phyloP scores from a whole-genome alignment of 495 filamentous ascomycete genomes.

The Penicillium manginii region DNA sequence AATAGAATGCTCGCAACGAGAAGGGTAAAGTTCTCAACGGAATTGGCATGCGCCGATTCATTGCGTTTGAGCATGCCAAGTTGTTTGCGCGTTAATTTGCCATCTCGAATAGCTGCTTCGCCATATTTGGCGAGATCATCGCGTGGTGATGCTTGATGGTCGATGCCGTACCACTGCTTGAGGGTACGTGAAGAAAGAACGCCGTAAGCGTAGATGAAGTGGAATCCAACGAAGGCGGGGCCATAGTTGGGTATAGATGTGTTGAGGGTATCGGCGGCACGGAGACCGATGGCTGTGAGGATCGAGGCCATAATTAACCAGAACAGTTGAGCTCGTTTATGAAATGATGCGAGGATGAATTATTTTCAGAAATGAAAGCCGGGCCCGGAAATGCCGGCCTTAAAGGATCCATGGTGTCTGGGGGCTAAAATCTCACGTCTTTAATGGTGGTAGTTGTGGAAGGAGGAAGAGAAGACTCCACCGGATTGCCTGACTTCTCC shows the following conservation, averaged over 20 bases:
- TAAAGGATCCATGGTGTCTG: background rate
- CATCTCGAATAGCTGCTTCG: constrained; percentile 45
- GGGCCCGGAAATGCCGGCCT: background rate
- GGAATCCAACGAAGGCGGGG: constrained; percentile 44
- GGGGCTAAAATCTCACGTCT: background rate
- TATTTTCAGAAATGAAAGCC: background rate
- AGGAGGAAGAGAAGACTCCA: background rate
- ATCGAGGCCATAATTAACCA: constrained; percentile 16
- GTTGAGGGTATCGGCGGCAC: constrained; percentile 10
- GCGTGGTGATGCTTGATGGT: constrained; percentile 52
- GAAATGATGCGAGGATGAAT: background rate
- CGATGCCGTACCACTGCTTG: constrained; percentile 52
- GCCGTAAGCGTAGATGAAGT: constrained; percentile 55
- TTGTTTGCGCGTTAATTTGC: constrained; percentile 49
- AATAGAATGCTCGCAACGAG: constrained; percentile 26
- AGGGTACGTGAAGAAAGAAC: constrained; percentile 49
- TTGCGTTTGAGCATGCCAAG: constrained; percentile 49
- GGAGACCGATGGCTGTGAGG: constrained; percentile 28
- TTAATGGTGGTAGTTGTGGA: background rate
- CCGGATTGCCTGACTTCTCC: background rate
- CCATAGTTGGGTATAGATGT: constrained; percentile 34
- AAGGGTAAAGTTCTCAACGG: constrained; percentile 45
- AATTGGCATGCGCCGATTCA: constrained; percentile 53
- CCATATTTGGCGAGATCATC: constrained; percentile 52
- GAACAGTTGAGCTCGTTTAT: background rate